Base-by-base conservation (phyloP, 2,329 filamentous ascomycete species). In the Aspergillus novofumigatus region DNA sequence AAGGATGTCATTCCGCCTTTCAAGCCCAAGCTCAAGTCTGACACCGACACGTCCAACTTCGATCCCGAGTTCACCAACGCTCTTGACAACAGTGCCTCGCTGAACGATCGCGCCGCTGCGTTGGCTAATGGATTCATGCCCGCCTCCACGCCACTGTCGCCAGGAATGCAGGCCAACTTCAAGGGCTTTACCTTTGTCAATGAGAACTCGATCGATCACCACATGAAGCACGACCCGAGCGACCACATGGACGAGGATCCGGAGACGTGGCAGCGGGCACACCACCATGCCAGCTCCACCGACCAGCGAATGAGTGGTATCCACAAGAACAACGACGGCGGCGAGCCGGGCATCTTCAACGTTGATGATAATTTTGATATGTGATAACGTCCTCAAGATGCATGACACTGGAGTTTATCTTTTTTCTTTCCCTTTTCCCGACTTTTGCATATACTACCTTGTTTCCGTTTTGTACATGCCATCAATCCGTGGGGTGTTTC, bases 101-200 rank as follows among this genome's bases (percentile, higher is more conserved):
- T 97, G 57, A 97, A 97, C 70, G 91, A 94, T 67, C 87, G 93
- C 57, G 93, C 94, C 4, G 91, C 91, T 14, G 91, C 91, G 7
- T 75, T 97, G 51, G 91, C 93, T 17, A 87, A 87, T 56, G 92
- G 92, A 41, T 77, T 83, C 49, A 90, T 94, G 70, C 88, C 90
- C 5, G 90, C 91, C 7, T 96, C 91, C 14, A 99, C 94, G 0
- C 94, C 94, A 0, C 80, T 99, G 25, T 96, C 92, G 14, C 94
- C 94, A 0, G 95, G 91, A 2, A 92, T 97, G 77, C 94, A 99
- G 76, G 94, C 93, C 61, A 97, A 97, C 71, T 99, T 99, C 80
- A 91, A 94, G 69, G 94, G 94, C 35, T 99, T 99, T 75, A 99
- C 94, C 0, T 99, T 96, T 73, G 94, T 97, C n/a, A 94, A 97